Conservation (phyloP, 2,329 filamentous ascomycete genomes). For the Fonsecaea monophora region DNA sequence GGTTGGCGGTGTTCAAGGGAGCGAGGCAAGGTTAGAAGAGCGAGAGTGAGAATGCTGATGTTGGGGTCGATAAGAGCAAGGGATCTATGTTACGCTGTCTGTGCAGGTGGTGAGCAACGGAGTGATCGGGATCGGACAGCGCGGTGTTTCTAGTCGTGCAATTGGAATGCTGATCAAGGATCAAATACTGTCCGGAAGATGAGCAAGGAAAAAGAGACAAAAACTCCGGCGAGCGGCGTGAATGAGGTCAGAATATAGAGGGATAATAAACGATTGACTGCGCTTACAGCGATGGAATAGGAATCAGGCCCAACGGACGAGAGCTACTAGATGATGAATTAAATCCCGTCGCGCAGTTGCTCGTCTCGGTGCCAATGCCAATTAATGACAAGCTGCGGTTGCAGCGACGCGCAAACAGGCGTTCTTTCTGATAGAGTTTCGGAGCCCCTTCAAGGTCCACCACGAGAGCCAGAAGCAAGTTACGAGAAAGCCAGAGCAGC, state of each 20-base stretch:
- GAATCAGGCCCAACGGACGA: constrained; percentile 14
- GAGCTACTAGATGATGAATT: constrained; percentile 12
- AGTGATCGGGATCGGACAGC: constrained; percentile 30
- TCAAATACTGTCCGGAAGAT: constrained; percentile 7
- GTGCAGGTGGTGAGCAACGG: constrained; percentile 24
- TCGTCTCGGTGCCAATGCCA: neutral
- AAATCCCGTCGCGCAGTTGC: constrained; percentile 8
- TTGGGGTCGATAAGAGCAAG: constrained; percentile 19
- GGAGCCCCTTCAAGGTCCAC: neutral
- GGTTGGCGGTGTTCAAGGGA: constrained; percentile 5
- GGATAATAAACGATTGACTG: constrained; percentile 33
- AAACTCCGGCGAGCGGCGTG: constrained; percentile 26
- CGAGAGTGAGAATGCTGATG: constrained; percentile 20
- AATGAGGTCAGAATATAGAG: constrained; percentile 27
- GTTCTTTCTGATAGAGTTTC: constrained; percentile 1
- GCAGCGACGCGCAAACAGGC: constrained; percentile 17
- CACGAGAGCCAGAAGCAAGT: neutral
- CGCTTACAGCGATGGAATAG: constrained; percentile 25
- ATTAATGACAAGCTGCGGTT: constrained; percentile 2
- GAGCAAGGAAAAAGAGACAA: constrained; percentile 20
- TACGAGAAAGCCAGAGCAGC: constrained; percentile 1
- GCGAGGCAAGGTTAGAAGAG: constrained; percentile 5
- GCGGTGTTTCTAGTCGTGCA: constrained; percentile 10
- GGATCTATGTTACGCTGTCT: constrained; percentile 11
- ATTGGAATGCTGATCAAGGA: constrained; percentile 32